phyloP scores from a whole-genome alignment of 1,284 basidiomycete genomes.

The Ustilago nuda region DNA sequence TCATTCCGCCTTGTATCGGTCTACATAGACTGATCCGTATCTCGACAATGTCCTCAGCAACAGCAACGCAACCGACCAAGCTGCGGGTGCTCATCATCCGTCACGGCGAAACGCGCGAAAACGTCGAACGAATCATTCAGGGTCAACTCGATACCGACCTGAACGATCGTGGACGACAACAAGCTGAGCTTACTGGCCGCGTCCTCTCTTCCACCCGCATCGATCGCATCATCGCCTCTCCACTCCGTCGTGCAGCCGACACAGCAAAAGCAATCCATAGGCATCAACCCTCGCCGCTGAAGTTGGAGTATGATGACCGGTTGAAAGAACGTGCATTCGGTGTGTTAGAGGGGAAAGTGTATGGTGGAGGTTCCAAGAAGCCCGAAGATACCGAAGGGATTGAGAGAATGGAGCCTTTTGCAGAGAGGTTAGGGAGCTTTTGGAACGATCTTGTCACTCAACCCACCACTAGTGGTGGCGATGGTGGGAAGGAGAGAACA shows the following conservation, averaged over 20 bases:
- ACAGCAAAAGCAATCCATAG: conserved; percentile 37
- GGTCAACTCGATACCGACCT: conserved; percentile 66
- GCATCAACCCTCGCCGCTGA: conserved; percentile 7
- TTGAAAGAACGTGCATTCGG: conserved; percentile 65
- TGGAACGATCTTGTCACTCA: conserved; percentile 57
- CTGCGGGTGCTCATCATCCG: conserved; percentile 61
- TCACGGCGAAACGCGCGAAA: conserved; percentile 66
- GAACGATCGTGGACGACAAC: conserved; percentile 54
- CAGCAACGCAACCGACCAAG: neutral
- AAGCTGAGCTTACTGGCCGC: conserved; percentile 55
- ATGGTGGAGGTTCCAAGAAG: conserved; percentile 46
- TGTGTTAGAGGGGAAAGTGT: conserved; percentile 60
- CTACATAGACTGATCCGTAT: neutral
- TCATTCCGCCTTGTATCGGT: neutral
- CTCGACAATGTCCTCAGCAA: neutral
- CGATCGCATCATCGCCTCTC: conserved; percentile 60
- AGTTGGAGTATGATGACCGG: conserved; percentile 51
- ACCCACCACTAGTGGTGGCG: neutral
- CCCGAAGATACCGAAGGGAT: conserved; percentile 61
- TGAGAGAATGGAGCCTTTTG: conserved; percentile 49
- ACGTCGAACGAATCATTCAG: conserved; percentile 66
- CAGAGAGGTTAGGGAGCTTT: conserved; percentile 50
- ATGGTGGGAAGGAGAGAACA: neutral
- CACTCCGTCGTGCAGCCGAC: conserved; percentile 55
- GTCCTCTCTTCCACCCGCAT: conserved; percentile 51